phyloP scores from a whole-genome alignment of 2,329 filamentous ascomycete species.

The Trichoderma sp. region DNA sequence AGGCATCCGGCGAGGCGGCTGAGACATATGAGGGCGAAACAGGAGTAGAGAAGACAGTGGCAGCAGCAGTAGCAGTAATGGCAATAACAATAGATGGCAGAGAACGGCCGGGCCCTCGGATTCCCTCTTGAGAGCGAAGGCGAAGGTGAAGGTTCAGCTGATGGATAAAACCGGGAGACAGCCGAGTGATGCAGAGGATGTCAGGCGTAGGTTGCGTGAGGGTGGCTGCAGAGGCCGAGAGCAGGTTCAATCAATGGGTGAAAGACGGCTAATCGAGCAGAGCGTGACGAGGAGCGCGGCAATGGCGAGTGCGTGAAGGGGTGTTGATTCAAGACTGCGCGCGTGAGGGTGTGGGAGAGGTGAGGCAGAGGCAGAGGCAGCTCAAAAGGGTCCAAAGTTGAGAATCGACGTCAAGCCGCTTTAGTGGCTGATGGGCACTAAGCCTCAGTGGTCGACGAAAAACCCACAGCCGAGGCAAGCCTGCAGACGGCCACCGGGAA shows the following conservation, averaged over 20 bases:
- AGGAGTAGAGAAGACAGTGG: neutral
- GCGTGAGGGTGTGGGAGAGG: slow-evolving; percentile 16
- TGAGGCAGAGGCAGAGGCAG: neutral
- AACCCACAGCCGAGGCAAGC: slow-evolving; percentile 18
- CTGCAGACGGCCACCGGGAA: neutral
- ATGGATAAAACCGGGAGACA: neutral
- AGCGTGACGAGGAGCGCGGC: neutral
- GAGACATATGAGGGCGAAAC: slow-evolving; percentile 21
- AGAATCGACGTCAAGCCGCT: slow-evolving; percentile 18
- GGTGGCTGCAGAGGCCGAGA: neutral
- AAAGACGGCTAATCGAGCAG: neutral
- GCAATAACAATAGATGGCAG: neutral
- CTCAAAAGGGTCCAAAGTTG: neutral
- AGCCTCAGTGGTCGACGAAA: slow-evolving; percentile 3
- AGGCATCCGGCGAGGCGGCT: slow-evolving; percentile 23
- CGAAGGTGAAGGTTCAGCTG: neutral
- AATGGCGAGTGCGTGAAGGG: slow-evolving; percentile 7
- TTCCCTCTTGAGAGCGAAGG: neutral
- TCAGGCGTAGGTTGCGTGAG: slow-evolving; percentile 8
- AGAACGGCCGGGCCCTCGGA: neutral
- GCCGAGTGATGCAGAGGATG: neutral
- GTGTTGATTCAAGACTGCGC: neutral
- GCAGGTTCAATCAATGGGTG: neutral
- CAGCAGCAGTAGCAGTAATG: neutral
- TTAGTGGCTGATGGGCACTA: slow-evolving; percentile 16